These are phyloP conservation scores for Acanthamoeba lenticulata DNA, from an alignment of 208 protist species.

Conservation along the genomic window DNA sequence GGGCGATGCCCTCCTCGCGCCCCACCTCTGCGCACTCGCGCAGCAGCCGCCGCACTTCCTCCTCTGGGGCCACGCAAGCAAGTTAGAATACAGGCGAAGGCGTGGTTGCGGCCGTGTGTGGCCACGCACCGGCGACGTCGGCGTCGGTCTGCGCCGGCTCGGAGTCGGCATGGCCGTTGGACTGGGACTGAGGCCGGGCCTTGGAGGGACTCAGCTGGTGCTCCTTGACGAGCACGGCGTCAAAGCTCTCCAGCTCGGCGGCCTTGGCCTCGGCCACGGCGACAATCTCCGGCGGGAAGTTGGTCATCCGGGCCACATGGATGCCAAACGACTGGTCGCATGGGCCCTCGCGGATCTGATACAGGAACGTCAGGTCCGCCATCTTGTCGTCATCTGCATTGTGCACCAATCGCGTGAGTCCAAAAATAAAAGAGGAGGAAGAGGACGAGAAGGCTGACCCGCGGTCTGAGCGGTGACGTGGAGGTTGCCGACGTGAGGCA, in stretches of 20 bases:
- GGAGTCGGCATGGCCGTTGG: neutral
- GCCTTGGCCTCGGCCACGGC: slow-evolving; percentile 84
- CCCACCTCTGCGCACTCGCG: neutral
- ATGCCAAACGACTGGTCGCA: slow-evolving; percentile 92
- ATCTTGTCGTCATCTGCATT: slow-evolving; percentile 5
- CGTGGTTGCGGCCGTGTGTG: neutral
- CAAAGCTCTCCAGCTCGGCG: slow-evolving; percentile 83
- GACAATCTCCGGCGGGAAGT: slow-evolving; percentile 87
- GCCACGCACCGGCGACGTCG: neutral
- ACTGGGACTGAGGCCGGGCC: neutral
- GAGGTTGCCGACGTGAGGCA: slow-evolving; percentile 85
- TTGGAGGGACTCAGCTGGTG: slow-evolving; percentile 24
- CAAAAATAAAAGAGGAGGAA: neutral
- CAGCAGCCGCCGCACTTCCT: neutral
- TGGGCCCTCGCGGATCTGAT: slow-evolving; percentile 70
- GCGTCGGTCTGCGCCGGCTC: neutral
- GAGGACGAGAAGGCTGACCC: neutral
- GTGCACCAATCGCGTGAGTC: neutral
- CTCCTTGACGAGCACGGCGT: slow-evolving; percentile 36
- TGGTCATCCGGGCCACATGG: slow-evolving; percentile 90
- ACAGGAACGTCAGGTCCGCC: slow-evolving; percentile 67
- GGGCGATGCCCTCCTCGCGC: neutral
- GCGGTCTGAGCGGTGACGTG: slow-evolving; percentile 88
- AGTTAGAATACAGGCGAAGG: neutral
- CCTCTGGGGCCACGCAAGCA: neutral